Evolutionary conservation across 2,329 filamentous ascomycete species (phyloP), one percentile per base, ranked within the genome.

Genomic region (Lithohypha guttulata): DNA sequence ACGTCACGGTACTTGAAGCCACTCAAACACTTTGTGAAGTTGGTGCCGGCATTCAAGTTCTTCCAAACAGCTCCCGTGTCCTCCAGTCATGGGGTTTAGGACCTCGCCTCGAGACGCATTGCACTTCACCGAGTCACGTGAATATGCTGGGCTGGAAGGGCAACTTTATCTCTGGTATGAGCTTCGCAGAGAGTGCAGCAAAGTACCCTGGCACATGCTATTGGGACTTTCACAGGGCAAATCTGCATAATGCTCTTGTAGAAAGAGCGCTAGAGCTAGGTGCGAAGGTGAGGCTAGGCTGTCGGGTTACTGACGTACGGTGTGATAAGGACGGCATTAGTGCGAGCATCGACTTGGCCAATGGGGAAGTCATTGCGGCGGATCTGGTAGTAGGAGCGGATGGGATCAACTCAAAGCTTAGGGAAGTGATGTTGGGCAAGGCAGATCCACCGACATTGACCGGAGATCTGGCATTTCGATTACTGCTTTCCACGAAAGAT

Each of bases 401-500:
- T 48, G 68, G 68, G 1, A 58, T 69, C 29, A 67, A 65, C 51
- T 63, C 59, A 6, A 42, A 51, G 25, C 62, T 60, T 34, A 63
- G 69, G 3, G 61, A 66, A 39, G 52, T 58, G 4, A 56, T 74
- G 11, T 49, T 71, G 6, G 61, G 62, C 3, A 53, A 55, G 8
- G 50, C 56, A 0, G 61, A 68, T 45, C 64, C 65, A 0, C 68
- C 70, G 1, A 52, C 62, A 11, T 59, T 65, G 34, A 75, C 72
- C 0, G 72, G 72, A 1, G 71, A 76, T 50, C 53, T 75, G 20
- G 71, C 71, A 2, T 75, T 74, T 52, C 65, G 72, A 4, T 59
- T 75, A 33, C 55, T 71, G 5, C 53, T 75, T 9, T 60, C 62
- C 3, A 62, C 64, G 2, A 57, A 65, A 19, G 61, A 70, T 30